These are phyloP conservation scores for Somion occarium DNA, from an alignment of 1,284 basidiomycete species.

Conservation along the genomic window DNA sequence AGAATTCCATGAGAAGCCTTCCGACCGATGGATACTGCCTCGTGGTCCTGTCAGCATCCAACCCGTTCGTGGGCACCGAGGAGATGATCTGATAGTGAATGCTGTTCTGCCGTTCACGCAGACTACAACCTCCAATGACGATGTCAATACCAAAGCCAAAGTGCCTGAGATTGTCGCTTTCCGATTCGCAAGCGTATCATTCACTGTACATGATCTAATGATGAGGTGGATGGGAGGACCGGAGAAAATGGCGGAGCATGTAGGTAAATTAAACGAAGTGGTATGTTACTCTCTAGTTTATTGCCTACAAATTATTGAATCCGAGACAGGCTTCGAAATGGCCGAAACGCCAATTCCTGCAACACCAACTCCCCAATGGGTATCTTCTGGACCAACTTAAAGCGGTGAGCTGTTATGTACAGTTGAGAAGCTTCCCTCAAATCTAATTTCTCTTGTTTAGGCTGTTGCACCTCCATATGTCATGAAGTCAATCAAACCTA, in stretches of 20 bases:
- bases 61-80: not conserved
- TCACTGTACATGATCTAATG: conserved; percentile 48
- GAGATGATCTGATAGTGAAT: not conserved
- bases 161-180: conserved; percentile 35
- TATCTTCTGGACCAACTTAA: conserved; percentile 53
- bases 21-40: conserved; percentile 62
- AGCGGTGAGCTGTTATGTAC: conserved; percentile 34
- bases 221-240: conserved; percentile 53
- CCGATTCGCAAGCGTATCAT: conserved; percentile 39
- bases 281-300: conserved; percentile 25
- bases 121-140: not conserved
- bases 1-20: conserved; percentile 58
- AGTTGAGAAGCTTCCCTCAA: not conserved
- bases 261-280: conserved; percentile 34
- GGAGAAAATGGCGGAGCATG: conserved; percentile 40
- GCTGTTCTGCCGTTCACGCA: conserved; percentile 1
- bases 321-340: conserved; percentile 27
- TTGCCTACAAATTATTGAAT: conserved; percentile 20
- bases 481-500: conserved; percentile 47
- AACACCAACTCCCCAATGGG: conserved; percentile 51
- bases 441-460: conserved; percentile 26
- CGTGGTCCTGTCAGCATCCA: conserved; percentile 44
- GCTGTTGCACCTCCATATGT: conserved; percentile 41
- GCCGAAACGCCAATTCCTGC: conserved; percentile 45
- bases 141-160: conserved; percentile 21